Conservation (phyloP, 2,329 filamentous ascomycete species). For the Cercospora sesami region DNA sequence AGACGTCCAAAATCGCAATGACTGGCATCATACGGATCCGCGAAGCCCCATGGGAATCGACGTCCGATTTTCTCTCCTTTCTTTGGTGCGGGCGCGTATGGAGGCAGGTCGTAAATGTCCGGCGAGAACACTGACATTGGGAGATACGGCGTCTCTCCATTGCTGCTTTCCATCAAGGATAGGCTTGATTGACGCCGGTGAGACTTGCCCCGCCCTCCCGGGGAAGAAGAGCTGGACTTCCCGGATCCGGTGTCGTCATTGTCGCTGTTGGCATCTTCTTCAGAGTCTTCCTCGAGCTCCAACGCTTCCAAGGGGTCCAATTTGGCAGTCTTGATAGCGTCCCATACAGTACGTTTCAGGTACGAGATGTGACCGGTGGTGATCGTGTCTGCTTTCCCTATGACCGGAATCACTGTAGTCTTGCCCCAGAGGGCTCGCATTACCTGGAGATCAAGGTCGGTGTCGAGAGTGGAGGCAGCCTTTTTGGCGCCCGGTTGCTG, state of each 20-base stretch:
- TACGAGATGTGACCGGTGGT: constrained; percentile 92
- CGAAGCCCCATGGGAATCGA: constrained; percentile 94
- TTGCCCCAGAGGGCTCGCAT: constrained; percentile 85
- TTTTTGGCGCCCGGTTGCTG: constrained; percentile 23
- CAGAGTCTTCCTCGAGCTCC: constrained; percentile 74
- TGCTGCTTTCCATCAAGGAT: constrained; percentile 28
- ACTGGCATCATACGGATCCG: constrained; percentile 83
- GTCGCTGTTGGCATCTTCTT: constrained; percentile 50
- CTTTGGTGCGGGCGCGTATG: constrained; percentile 53
- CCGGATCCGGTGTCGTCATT: constrained; percentile 47
- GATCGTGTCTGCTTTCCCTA: constrained; percentile 94
- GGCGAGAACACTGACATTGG: constrained; percentile 93
- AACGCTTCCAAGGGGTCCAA: constrained; percentile 87
- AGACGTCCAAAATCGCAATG: constrained; percentile 93
- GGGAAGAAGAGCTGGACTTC: constrained; percentile 34
- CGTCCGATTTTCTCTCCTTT: constrained; percentile 71
- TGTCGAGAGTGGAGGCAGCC: constrained; percentile 59
- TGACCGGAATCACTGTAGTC: constrained; percentile 91
- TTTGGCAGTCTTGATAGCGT: constrained; percentile 79
- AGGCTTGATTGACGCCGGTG: constrained; percentile 33
- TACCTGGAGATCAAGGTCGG: constrained; percentile 87
- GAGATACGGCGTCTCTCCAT: constrained; percentile 63
- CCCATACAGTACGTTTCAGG: constrained; percentile 87
- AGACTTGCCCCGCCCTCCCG: constrained; percentile 20
- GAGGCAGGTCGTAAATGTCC: constrained; percentile 71